Evolutionary conservation across 1,284 basidiomycete species (phyloP).

Genomic region (Pseudozyma pruni): DNA sequence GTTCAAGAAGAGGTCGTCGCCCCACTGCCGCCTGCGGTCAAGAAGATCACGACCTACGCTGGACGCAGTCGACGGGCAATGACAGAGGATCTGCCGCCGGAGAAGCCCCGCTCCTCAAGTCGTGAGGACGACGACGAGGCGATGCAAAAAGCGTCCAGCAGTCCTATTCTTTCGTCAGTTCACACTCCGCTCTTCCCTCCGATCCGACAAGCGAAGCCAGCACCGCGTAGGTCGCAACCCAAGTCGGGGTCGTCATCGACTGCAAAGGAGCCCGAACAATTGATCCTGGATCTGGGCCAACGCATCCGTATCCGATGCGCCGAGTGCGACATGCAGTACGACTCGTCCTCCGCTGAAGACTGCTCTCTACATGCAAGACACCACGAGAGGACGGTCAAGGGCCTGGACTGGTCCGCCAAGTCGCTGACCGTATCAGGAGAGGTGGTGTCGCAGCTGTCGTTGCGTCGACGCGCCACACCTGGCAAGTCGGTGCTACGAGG

Average conservation of each 20-base stretch:
- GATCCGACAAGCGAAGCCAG: conserved; percentile 8
- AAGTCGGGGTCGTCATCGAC: conserved; percentile 9
- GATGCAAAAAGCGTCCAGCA: conserved; percentile 27
- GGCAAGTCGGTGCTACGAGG: conserved; percentile 20
- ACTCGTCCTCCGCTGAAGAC: conserved; percentile 53
- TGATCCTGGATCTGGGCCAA: conserved; percentile 60
- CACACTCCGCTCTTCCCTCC: conserved; percentile 22
- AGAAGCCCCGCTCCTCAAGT: neutral
- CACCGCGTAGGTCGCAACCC: conserved; percentile 11
- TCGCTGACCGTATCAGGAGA: conserved; percentile 34
- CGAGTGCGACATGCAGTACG: conserved; percentile 62
- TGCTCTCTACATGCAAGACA: conserved; percentile 48
- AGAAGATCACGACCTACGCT: conserved; percentile 37
- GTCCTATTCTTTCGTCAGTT: conserved; percentile 24
- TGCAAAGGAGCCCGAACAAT: conserved; percentile 44
- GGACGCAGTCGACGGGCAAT: conserved; percentile 39
- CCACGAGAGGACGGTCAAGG: conserved; percentile 51
- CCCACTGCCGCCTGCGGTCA: conserved; percentile 11
- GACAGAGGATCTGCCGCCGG: conserved; percentile 26
- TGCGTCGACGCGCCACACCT: conserved; percentile 6
- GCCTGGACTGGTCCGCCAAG: conserved; percentile 56
- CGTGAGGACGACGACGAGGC: conserved; percentile 10
- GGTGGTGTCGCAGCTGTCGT: conserved; percentile 12
- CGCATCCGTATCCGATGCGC: conserved; percentile 49
- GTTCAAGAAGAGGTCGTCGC: neutral